These are phyloP conservation scores for Croton setiger DNA, from an alignment of 441 rosid species.

Conservation along the genomic window DNA sequence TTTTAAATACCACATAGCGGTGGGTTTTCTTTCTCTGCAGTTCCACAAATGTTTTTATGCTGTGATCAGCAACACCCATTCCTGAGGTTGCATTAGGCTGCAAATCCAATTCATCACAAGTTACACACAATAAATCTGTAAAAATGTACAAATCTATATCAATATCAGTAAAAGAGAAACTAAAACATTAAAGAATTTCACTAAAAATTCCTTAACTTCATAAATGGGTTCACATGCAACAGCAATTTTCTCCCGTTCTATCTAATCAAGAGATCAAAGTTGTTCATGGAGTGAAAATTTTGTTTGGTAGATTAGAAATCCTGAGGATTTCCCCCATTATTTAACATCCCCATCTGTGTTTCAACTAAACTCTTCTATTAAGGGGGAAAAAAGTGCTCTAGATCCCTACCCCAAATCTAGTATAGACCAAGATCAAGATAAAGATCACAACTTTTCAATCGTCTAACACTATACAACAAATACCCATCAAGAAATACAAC, in stretches of 20 bases:
- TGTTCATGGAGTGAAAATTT: not conserved
- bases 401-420: not conserved
- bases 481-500: not conserved
- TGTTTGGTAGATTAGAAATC: not conserved
- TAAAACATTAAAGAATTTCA: not conserved
- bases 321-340: too few relatives aligned
- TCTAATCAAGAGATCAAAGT: not conserved
- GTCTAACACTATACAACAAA: not conserved
- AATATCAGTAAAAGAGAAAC: not conserved
- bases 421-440: not conserved
- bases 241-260: not conserved
- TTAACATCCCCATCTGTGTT: not conserved
- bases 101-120: not conserved
- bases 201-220: not conserved
- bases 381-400: not conserved
- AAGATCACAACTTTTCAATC: not conserved
- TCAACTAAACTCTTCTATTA: not conserved
- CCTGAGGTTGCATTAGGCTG: conserved; percentile 76
- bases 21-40: conserved; percentile 76
- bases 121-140: not conserved
- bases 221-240: conserved; percentile 11
- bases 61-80: conserved; percentile 69
- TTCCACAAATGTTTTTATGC: conserved; percentile 54
- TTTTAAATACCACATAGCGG: conserved; percentile 76
- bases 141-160: not conserved